phyloP scores from a whole-genome alignment of 2,329 filamentous ascomycete genomes.

The Arthrinium puccinioides region DNA sequence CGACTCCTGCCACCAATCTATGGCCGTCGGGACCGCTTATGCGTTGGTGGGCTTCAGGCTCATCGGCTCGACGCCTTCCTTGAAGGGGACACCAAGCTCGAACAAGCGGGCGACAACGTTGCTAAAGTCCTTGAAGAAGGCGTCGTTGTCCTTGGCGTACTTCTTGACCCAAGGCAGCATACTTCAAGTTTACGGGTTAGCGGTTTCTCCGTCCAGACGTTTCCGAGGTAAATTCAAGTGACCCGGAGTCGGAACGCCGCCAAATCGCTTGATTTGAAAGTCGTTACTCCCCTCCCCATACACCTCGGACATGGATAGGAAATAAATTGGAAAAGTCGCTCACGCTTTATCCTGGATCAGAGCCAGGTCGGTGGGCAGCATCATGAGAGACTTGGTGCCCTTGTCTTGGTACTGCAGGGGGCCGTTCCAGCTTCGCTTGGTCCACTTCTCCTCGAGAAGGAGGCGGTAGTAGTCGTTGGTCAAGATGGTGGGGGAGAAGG shows the following conservation, averaged over 20 bases:
- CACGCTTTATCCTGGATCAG: slow-evolving; percentile 82
- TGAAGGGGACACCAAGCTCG: slow-evolving; percentile 89
- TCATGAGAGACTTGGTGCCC: slow-evolving; percentile 77
- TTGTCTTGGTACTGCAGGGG: slow-evolving; percentile 79
- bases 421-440: slow-evolving; percentile 84
- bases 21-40: slow-evolving; percentile 16
- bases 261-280: too few species aligned
- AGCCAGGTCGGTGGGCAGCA: slow-evolving; percentile 89
- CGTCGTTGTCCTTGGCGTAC: slow-evolving; percentile 85
- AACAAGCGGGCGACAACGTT: slow-evolving; percentile 75
- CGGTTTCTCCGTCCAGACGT: too few species aligned
- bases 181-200: too few species aligned
- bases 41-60: slow-evolving; percentile 54
- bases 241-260: too few species aligned
- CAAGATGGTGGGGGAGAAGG: slow-evolving; percentile 81
- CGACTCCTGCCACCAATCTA: too few species aligned
- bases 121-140: slow-evolving; percentile 91
- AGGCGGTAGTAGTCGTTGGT: slow-evolving; percentile 95
- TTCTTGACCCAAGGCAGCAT: slow-evolving; percentile 75
- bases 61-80: slow-evolving; percentile 53
- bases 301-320: too few species aligned
- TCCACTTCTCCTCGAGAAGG: slow-evolving; percentile 87
- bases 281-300: too few species aligned
- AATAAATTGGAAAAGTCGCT: too few species aligned
- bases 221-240: too few species aligned